A percentile compares a stretch with the other conserved stretches of the same genome.
phyloP scores from a whole-genome alignment of 495 filamentous ascomycete genomes.

The Aspergillus cavernicola region DNA sequence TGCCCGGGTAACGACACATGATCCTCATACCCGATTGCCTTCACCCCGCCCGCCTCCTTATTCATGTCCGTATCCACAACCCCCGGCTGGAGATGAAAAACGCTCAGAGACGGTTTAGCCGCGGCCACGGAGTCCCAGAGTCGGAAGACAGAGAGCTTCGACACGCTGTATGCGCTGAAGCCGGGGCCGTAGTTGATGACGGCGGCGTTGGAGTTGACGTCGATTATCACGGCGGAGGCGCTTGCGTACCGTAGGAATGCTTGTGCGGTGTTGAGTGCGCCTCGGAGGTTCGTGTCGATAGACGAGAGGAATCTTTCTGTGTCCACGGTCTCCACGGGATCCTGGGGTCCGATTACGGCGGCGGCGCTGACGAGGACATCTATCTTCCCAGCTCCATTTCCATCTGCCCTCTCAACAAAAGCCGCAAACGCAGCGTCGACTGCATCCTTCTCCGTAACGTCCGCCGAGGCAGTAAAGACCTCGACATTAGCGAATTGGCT shows the following conservation, averaged over 20 bases:
- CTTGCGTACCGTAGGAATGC: constrained; percentile 37
- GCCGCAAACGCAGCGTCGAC: constrained; percentile 32
- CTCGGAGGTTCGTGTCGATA: constrained; percentile 31
- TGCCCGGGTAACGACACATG: constrained; percentile 20
- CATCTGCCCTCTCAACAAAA: constrained; percentile 11
- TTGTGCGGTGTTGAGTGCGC: constrained; percentile 33
- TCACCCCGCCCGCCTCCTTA: background rate
- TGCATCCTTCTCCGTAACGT: constrained; percentile 38
- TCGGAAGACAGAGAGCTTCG: constrained; percentile 39
- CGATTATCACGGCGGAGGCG: constrained; percentile 26
- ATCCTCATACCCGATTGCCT: constrained; percentile 2
- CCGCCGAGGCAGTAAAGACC: constrained; percentile 29
- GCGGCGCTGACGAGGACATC: constrained; percentile 21
- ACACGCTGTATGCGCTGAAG: constrained; percentile 33
- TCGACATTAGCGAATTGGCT: constrained; percentile 16
- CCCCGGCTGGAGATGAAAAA: constrained; percentile 48
- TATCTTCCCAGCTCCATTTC: background rate
- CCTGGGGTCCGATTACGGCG: constrained; percentile 28
- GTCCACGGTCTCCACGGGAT: constrained; percentile 13
- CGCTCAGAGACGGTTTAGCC: constrained; percentile 33
- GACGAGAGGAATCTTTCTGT: background rate
- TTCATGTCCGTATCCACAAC: constrained; percentile 41
- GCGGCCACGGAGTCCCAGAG: constrained; percentile 36
- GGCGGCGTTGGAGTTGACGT: constrained; percentile 25
- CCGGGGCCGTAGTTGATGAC: constrained; percentile 32